Evolutionary conservation across 2,329 filamentous ascomycete genomes (phyloP).

Genomic region (Zymoseptoria crescenta): DNA sequence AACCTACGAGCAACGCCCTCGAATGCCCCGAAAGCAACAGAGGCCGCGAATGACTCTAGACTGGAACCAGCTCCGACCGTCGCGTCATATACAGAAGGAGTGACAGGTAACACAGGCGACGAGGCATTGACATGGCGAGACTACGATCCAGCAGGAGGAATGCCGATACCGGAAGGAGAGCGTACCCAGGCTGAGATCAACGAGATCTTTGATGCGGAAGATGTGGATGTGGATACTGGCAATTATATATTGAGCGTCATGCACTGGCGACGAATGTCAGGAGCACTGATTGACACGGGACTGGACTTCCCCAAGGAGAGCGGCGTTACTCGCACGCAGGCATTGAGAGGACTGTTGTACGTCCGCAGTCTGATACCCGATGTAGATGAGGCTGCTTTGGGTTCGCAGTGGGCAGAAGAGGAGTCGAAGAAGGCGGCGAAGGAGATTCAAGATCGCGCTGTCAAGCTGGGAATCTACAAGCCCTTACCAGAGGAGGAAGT

Average conservation of each 20-base stretch:
- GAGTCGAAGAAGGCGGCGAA: slow-evolving; percentile 25
- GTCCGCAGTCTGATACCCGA: slow-evolving; percentile 24
- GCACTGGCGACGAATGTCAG: slow-evolving; percentile 31
- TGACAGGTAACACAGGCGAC: slow-evolving; percentile 4
- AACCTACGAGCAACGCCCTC: not conserved
- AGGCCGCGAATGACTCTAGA: slow-evolving; percentile 8
- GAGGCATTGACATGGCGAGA: slow-evolving; percentile 30
- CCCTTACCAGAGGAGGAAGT: slow-evolving; percentile 7
- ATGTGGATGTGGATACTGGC: slow-evolving; percentile 25
- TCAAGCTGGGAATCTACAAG: slow-evolving; percentile 31
- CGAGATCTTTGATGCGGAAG: slow-evolving; percentile 25
- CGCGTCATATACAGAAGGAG: slow-evolving; percentile 24
- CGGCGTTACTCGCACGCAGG: slow-evolving; percentile 21
- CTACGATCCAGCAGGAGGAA: slow-evolving; percentile 31
- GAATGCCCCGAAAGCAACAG: not conserved
- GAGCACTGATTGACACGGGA: slow-evolving; percentile 31
- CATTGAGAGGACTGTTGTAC: slow-evolving; percentile 28
- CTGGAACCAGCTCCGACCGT: slow-evolving; percentile 19
- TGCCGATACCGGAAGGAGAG: slow-evolving; percentile 29
- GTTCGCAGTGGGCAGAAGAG: slow-evolving; percentile 28
- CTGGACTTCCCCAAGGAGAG: slow-evolving; percentile 24
- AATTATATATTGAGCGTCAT: slow-evolving; percentile 32
- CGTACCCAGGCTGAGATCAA: slow-evolving; percentile 22
- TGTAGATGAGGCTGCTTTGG: slow-evolving; percentile 30
- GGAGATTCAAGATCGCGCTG: slow-evolving; percentile 24